Evolutionary conservation across 2,329 filamentous ascomycete species (phyloP), one percentile per base, ranked within the genome.

Genomic region (Pseudopyricularia javanii): DNA sequence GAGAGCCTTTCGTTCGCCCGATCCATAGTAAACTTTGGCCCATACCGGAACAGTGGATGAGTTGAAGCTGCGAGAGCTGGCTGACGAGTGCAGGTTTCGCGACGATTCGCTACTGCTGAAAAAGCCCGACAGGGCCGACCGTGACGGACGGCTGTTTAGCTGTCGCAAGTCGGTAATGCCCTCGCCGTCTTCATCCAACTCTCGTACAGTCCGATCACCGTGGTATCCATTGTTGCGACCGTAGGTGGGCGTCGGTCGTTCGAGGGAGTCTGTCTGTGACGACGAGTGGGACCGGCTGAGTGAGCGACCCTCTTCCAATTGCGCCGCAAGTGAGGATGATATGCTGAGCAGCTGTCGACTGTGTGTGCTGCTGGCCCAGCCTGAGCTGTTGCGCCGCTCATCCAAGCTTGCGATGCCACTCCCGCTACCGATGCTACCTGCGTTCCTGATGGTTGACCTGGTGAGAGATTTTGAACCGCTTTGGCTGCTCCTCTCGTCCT

Each of bases 21-120:
- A 82, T 34, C 81, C 80, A 63, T 90, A 90, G 66, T 89, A 90
- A 15, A 88, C 69, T 58, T 74, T 81, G 40, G 78, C 79, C 79
- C 79, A 82, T 8, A 71, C 61, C 12, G 79, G 78, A 43, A 82
- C 68, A 2, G 70, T 63, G 22, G 66, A 60, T 14, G 68, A 64
- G 47, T 63, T 73, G 35, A 78, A 61, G 58, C 74, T 78, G 30
- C 70, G 69, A 22, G 60, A 59, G 57, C 64, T 80, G 3, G 64
- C 64, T 9, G 72, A 74, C 2, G 78, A 80, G 55, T 75, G 72
- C 20, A 80, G 62, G 56, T 74, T 75, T 15, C 74, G 70, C 53
- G 80, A 76, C 0, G 75, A 77, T 68, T 59, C 59, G 55, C 60
- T 65, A 51, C 59, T 60, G 33, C 71, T 73, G 54, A 77, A 70